Evolutionary conservation across 2,329 filamentous ascomycete genomes (phyloP).

Genomic region (Lasiodiplodia sp.): DNA sequence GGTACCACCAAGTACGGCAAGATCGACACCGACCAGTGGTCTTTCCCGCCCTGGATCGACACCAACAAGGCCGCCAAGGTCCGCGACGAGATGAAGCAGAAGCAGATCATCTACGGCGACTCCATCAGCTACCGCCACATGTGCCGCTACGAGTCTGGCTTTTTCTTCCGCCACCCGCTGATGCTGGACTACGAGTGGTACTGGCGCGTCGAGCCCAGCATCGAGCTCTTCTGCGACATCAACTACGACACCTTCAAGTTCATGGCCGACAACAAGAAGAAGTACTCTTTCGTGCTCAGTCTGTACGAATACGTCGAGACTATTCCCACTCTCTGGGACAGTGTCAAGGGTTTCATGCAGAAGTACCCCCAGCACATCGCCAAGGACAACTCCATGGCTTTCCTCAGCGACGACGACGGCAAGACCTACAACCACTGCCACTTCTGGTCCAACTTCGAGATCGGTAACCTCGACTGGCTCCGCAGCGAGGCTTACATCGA

Average conservation of each 20-base stretch:
- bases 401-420: slow-evolving; percentile 89
- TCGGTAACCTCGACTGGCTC: slow-evolving; percentile 93
- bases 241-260: slow-evolving; percentile 95
- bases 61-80: slow-evolving; percentile 90
- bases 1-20: slow-evolving; percentile 90
- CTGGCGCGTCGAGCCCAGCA: slow-evolving; percentile 97
- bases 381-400: slow-evolving; percentile 84
- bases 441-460: slow-evolving; percentile 99
- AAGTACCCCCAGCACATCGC: slow-evolving; percentile 87
- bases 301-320: slow-evolving; percentile 97
- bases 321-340: slow-evolving; percentile 95
- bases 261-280: slow-evolving; percentile 96
- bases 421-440: slow-evolving; percentile 97
- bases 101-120: slow-evolving; percentile 98
- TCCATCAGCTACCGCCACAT: slow-evolving; percentile 98
- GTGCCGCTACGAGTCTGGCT: slow-evolving; percentile 98
- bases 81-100: slow-evolving; percentile 89
- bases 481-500: slow-evolving; percentile 87
- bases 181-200: slow-evolving; percentile 99
- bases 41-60: slow-evolving; percentile 94
- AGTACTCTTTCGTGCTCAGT: slow-evolving; percentile 96
- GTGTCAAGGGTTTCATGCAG: slow-evolving; percentile 91
- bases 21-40: slow-evolving; percentile 94
- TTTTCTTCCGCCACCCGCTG: slow-evolving; percentile 95
- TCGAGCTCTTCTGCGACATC: slow-evolving; percentile 96